phyloP scores from a whole-genome alignment of 1,139 yeast genomes.

The Pichia norvegensis region DNA sequence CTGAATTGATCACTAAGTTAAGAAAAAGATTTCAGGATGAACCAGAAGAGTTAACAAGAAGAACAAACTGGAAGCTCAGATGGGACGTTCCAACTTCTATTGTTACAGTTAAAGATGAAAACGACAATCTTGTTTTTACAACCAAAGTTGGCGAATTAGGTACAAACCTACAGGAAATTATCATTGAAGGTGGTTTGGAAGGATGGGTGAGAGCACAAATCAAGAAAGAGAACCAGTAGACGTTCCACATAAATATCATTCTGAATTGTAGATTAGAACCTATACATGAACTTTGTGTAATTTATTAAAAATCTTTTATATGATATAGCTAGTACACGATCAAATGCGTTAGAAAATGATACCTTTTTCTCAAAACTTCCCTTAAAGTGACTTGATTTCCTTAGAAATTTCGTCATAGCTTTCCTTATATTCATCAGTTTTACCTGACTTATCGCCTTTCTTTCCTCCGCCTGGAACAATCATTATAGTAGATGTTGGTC shows the following conservation, averaged over 20 bases:
- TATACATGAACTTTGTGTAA: not conserved
- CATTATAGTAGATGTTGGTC: constrained; percentile 98
- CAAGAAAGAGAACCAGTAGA: constrained; percentile 23
- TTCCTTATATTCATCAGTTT: constrained; percentile 85
- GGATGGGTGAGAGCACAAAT: constrained; percentile 91
- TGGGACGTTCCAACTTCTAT: constrained; percentile 89
- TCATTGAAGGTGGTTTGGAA: constrained; percentile 94
- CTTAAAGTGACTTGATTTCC: constrained; percentile 54
- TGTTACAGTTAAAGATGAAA: constrained; percentile 67
- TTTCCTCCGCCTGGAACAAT: constrained; percentile 95
- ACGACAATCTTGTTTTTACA: constrained; percentile 54
- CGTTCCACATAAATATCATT: not conserved
- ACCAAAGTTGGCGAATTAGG: constrained; percentile 96
- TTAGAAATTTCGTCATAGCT: constrained; percentile 88
- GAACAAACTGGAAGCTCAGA: constrained; percentile 87
- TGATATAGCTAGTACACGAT: not conserved
- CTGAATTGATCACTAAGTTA: constrained; percentile 68
- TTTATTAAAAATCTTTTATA: not conserved
- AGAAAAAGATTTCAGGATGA: constrained; percentile 56
- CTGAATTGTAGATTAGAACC: not conserved
- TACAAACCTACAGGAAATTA: constrained; percentile 89
- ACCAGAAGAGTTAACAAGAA: constrained; percentile 65
- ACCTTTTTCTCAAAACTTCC: not conserved
- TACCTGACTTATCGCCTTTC: constrained; percentile 68
- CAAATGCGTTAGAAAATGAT: not conserved